Percentiles rank a stretch among this genome's conserved stretches.
Evolutionary conservation across 2,329 filamentous ascomycete genomes (phyloP).

Genomic region (Chrysoporthe puriensis): DNA sequence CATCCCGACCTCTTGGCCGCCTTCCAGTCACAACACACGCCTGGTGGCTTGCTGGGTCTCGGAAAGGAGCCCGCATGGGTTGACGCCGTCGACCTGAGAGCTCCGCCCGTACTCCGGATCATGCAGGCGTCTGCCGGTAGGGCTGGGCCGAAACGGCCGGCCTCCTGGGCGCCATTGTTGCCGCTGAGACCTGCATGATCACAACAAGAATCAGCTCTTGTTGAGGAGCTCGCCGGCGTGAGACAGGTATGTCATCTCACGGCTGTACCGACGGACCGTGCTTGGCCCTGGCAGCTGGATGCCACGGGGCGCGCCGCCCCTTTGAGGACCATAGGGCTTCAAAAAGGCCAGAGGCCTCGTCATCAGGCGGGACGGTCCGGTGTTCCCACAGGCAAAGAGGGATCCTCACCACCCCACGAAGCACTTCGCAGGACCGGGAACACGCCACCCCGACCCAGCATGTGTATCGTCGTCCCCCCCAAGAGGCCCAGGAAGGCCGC

Average conservation of each 20-base stretch:
- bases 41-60: background rate
- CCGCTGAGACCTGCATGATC: background rate
- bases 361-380: background rate
- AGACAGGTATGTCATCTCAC: background rate
- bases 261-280: background rate
- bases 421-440: background rate
- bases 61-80: background rate
- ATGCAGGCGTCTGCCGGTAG: background rate
- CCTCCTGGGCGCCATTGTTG: background rate
- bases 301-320: too few relatives aligned
- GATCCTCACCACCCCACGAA: background rate
- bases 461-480: conserved; percentile 15
- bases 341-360: background rate
- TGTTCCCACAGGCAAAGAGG: background rate
- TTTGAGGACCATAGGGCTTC: too few relatives aligned
- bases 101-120: background rate
- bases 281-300: background rate
- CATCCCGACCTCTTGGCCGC: too few relatives aligned
- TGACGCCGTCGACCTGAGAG: background rate
- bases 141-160: background rate
- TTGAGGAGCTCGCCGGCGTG: background rate
- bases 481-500: background rate
- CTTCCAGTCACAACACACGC: too few relatives aligned
- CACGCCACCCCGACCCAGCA: background rate
- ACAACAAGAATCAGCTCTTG: background rate